phyloP scores from a whole-genome alignment of 73 alveolate species.

The Diophrys sp. region DNA sequence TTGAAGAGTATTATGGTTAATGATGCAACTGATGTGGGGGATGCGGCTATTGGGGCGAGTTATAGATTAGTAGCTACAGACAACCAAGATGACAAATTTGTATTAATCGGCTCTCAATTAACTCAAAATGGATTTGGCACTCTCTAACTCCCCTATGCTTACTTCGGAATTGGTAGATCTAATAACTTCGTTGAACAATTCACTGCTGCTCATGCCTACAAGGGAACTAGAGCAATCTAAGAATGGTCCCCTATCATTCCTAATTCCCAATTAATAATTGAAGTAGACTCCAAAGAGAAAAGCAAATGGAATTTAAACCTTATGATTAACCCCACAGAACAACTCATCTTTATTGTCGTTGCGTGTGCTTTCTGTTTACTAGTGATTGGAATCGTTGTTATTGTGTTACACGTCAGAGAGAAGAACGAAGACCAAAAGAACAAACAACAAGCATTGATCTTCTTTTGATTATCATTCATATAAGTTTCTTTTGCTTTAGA shows the following conservation, averaged over 20 bases:
- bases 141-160: constrained; percentile 70
- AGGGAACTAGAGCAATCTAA: constrained; percentile 46
- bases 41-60: constrained; percentile 53
- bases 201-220: constrained; percentile 57
- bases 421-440: constrained; percentile 75
- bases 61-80: constrained; percentile 58
- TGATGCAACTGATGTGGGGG: constrained; percentile 13
- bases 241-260: constrained; percentile 87
- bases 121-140: constrained; percentile 67
- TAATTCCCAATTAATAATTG: constrained; percentile 75
- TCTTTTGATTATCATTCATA: constrained; percentile 8
- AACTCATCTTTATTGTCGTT: constrained; percentile 56
- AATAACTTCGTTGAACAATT: constrained; percentile 82
- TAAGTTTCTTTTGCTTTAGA: too few relatives aligned
- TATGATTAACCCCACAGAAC: constrained; percentile 76
- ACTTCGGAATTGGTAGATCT: constrained; percentile 80
- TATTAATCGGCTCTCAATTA: constrained; percentile 58
- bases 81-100: constrained; percentile 63
- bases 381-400: constrained; percentile 64
- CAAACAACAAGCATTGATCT: constrained; percentile 14
- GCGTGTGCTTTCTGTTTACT: constrained; percentile 57
- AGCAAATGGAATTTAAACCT: constrained; percentile 73
- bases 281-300: constrained; percentile 28
- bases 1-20: constrained; percentile 45
- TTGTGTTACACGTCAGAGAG: constrained; percentile 72